phyloP scores from a whole-genome alignment of 345 rosid genomes.

The Crucihimalaya himalaica region DNA sequence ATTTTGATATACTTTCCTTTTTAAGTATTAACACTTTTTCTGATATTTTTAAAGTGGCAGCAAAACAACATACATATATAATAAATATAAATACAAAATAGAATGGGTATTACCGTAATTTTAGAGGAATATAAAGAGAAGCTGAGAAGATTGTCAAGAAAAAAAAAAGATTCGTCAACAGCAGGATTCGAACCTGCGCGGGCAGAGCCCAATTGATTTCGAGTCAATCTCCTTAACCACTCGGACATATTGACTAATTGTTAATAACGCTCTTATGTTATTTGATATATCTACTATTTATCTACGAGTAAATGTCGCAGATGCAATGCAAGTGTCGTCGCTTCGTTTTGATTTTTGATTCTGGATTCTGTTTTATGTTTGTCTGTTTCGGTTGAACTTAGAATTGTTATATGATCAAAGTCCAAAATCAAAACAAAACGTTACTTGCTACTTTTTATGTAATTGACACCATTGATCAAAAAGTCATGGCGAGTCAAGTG shows the following conservation, averaged over 20 bases:
- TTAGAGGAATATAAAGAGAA: neutral
- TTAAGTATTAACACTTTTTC: neutral
- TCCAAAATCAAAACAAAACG: neutral
- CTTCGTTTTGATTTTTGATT: neutral
- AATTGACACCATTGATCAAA: neutral
- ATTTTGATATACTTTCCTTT: neutral
- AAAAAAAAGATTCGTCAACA: slow-evolving; percentile 57
- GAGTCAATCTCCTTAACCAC: slow-evolving; percentile 99
- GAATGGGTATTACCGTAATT: neutral
- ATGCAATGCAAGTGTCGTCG: neutral
- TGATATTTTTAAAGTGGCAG: neutral
- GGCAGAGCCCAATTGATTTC: slow-evolving; percentile 99
- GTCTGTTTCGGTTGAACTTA: neutral
- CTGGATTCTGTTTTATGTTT: neutral
- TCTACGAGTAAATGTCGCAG: no score
- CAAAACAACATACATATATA: neutral
- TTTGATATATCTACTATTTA: neutral
- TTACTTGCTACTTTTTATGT: neutral
- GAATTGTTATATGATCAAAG: neutral
- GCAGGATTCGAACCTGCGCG: slow-evolving; percentile 99
- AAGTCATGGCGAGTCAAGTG: neutral
- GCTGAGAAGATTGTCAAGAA: neutral
- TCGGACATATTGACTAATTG: slow-evolving; percentile 74
- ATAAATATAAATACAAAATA: neutral
- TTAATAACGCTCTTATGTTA: accelerated